Evolutionary conservation across 495 filamentous ascomycete genomes (phyloP), one percentile per base, ranked within the genome.

Genomic region (Hypoxylon rickii): DNA sequence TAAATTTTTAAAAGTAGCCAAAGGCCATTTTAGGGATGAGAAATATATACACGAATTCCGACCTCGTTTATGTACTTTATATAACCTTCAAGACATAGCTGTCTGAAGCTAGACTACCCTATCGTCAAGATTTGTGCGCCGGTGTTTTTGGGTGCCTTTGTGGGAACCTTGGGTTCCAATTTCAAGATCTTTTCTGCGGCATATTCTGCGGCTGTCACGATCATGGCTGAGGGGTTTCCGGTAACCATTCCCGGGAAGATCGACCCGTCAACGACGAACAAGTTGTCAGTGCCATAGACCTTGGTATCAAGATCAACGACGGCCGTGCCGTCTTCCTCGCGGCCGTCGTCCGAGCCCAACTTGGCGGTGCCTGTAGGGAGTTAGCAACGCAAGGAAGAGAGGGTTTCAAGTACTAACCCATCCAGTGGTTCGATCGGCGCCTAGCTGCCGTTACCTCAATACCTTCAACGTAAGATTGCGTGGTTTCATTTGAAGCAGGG

Each of bases 271-370:
- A 86, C 74, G 10, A 86, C 81, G 55, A 83, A 83, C 48, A 89
- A 71, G 72, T 89, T 89, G 61, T 86, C 81, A 7, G 80, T 88
- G 46, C 87, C 87, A 45, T 86, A 90, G 42, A 89, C 86, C 68
- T 83, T 80, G 45, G 85, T 79, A 75, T 88, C 79, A 32, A 76
- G 70, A 56, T 90, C 86, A n/a, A 90, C 86, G 20, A 90, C 87
- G n/a, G 77, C 64, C n/a, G 82, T 80, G 41, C 86, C 86, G 53
- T 75, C 72, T 18, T 67, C 74, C 26, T 44, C 22, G 18, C 84
- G 79, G 17, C 87, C 87, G 61, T 87, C 84, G 65, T 89, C 84
- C 19, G 70, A 69, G 36, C 87, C 87, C 53, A 90, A 74, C 76
- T 88, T 89, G 57, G 58, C 59, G 3, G 75, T 79, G n/a, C 76